These are phyloP conservation scores for Thermothielavioides terrestris DNA, from an alignment of 495 filamentous ascomycete genomes.

Conservation along the genomic window DNA sequence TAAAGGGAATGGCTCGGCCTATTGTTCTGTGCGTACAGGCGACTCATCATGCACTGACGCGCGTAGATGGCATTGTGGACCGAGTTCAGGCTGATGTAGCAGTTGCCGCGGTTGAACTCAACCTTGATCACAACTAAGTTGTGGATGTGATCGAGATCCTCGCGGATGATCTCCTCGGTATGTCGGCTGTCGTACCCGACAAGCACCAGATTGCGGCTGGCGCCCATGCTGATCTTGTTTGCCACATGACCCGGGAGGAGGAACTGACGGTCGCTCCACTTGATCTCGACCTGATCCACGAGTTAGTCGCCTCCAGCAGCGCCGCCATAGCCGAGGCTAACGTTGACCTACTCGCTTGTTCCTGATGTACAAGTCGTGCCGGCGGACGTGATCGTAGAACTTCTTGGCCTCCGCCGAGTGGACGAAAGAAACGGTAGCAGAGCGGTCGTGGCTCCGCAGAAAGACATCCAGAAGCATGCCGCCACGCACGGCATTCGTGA, in stretches of 20 bases:
- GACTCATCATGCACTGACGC: conserved; percentile 69
- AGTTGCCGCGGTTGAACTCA: conserved; percentile 47
- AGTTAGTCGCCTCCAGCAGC: not conserved
- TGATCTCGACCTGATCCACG: conserved; percentile 50
- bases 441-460: conserved; percentile 51
- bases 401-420: conserved; percentile 51
- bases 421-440: conserved; percentile 63
- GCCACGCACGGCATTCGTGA: conserved; percentile 57
- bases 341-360: conserved; percentile 54
- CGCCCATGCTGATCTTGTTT: conserved; percentile 59
- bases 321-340: not conserved
- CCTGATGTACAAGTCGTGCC: conserved; percentile 60
- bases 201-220: conserved; percentile 69
- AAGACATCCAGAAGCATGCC: conserved; percentile 64
- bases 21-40: conserved; percentile 44
- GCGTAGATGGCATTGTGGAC: conserved; percentile 70
- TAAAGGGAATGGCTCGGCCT: not conserved
- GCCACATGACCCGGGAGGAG: conserved; percentile 56
- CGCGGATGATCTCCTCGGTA: conserved; percentile 56
- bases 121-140: conserved; percentile 65
- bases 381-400: conserved; percentile 57
- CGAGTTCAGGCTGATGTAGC: conserved; percentile 65
- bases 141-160: conserved; percentile 76
- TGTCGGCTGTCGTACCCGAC: conserved; percentile 47
- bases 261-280: conserved; percentile 70